phyloP scores from a whole-genome alignment of 805 yeast genomes.

The Jamesozyma rosinii region DNA sequence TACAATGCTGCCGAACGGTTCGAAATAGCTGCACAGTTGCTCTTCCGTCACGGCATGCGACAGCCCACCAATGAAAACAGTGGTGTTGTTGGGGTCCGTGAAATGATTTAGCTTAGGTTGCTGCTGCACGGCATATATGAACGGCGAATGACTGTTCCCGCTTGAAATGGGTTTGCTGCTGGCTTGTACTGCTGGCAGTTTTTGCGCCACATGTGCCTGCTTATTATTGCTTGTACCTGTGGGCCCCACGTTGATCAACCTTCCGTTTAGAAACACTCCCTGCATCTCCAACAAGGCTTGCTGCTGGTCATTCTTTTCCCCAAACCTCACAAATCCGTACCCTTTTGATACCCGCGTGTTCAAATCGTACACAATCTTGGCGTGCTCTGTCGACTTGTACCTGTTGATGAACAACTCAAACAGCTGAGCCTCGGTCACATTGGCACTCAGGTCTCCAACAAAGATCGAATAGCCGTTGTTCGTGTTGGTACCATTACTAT shows the following conservation, averaged over 20 bases:
- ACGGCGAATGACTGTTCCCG: conserved; percentile 11
- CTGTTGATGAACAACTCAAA: conserved; percentile 57
- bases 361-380: conserved; percentile 70
- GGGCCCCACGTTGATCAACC: conserved; percentile 70
- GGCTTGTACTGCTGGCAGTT: neutral
- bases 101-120: conserved; percentile 52
- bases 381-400: conserved; percentile 66
- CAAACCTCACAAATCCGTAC: conserved; percentile 81
- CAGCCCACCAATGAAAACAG: conserved; percentile 61
- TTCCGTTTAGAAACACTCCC: conserved; percentile 59
- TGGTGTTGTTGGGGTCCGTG: conserved; percentile 77
- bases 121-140: conserved; percentile 31
- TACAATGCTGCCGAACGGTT: conserved; percentile 63
- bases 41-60: conserved; percentile 48
- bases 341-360: conserved; percentile 66
- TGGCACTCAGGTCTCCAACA: conserved; percentile 76
- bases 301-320: conserved; percentile 55
- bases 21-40: conserved; percentile 52
- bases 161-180: neutral
- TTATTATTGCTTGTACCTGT: neutral
- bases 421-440: conserved; percentile 57
- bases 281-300: conserved; percentile 74
- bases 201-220: neutral
- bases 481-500: conserved; percentile 49
- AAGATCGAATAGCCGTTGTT: conserved; percentile 55